Conservation (phyloP, 345 rosid genomes). For the Erucastrum elatum region DNA sequence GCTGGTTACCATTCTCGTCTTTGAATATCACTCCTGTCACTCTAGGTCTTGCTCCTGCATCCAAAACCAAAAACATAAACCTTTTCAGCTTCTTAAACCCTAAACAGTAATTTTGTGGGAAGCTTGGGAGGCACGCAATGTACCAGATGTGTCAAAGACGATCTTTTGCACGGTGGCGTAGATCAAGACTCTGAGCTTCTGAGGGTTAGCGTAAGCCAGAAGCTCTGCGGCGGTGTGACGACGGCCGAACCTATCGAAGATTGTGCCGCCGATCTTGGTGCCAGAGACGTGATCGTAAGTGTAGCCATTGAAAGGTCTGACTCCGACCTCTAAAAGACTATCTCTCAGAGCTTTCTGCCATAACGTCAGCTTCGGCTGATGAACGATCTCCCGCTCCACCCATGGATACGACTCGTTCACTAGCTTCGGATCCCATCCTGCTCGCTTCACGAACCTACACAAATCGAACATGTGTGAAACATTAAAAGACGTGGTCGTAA, state of each 20-base stretch:
- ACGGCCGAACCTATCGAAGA: constrained; percentile 83
- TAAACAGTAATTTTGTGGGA: background rate
- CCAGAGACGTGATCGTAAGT: constrained; percentile 88
- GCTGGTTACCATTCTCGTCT: constrained; percentile 86
- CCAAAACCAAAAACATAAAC: constrained; percentile 1
- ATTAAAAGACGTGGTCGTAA: background rate
- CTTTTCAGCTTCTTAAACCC: too few species aligned
- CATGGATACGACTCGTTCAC: constrained; percentile 89
- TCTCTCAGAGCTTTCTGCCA: constrained; percentile 84
- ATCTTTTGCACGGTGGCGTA: constrained; percentile 79
- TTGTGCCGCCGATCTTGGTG: constrained; percentile 95
- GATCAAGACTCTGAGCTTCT: constrained; percentile 67
- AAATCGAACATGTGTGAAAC: background rate
- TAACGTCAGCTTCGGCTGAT: constrained; percentile 57
- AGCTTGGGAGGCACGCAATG: background rate
- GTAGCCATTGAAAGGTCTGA: constrained; percentile 87
- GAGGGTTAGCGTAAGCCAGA: constrained; percentile 69
- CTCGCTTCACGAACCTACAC: constrained; percentile 66
- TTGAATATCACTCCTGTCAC: constrained; percentile 79
- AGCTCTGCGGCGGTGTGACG: constrained; percentile 94
- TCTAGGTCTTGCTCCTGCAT: constrained; percentile 60
- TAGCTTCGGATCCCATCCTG: constrained; percentile 79
- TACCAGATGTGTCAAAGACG: constrained; percentile 68
- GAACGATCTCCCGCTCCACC: constrained; percentile 80
- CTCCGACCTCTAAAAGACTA: constrained; percentile 76